Conservation (phyloP, 2,329 filamentous ascomycete species). For the Botrytis cinerea region DNA sequence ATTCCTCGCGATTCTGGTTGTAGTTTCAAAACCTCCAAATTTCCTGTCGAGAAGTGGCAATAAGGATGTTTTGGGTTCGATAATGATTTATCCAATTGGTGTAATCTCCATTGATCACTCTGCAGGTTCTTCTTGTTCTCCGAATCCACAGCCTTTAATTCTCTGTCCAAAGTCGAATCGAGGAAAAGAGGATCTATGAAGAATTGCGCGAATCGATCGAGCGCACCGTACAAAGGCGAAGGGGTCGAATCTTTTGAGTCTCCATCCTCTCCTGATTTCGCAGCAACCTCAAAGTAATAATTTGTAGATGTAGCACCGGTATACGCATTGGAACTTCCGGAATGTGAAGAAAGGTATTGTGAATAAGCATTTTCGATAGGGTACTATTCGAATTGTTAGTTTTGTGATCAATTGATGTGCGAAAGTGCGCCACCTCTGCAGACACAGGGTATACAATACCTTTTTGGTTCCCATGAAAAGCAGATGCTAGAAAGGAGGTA, state of each 20-base stretch:
- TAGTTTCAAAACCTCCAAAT: conserved; percentile 68
- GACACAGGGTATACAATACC: conserved; percentile 46
- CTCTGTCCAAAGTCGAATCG: conserved; percentile 68
- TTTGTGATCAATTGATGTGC: conserved; percentile 6
- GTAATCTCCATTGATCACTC: conserved; percentile 69
- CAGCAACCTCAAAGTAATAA: conserved; percentile 95
- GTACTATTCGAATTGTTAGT: conserved; percentile 55
- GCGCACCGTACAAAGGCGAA: conserved; percentile 69
- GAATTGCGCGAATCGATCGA: conserved; percentile 76
- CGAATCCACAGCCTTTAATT: conserved; percentile 72
- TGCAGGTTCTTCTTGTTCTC: conserved; percentile 82
- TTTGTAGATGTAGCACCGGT: conserved; percentile 93
- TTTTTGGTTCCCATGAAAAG: conserved; percentile 99
- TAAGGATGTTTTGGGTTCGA: conserved; percentile 71
- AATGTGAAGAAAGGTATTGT: conserved; percentile 86
- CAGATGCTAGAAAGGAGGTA: conserved; percentile 49
- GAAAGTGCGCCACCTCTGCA: conserved; percentile 18
- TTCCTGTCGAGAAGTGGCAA: conserved; percentile 73
- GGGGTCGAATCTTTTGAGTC: conserved; percentile 55
- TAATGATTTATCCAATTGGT: conserved; percentile 70
- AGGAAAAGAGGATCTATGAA: conserved; percentile 72
- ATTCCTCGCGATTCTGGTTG: conserved; percentile 66
- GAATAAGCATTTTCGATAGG: conserved; percentile 95
- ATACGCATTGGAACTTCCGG: conserved; percentile 92
- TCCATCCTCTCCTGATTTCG: conserved; percentile 72